A percentile compares a stretch with the other conserved stretches of the same genome.
phyloP scores from a whole-genome alignment of 1,284 basidiomycete genomes.

The Sporisorium exsertum region DNA sequence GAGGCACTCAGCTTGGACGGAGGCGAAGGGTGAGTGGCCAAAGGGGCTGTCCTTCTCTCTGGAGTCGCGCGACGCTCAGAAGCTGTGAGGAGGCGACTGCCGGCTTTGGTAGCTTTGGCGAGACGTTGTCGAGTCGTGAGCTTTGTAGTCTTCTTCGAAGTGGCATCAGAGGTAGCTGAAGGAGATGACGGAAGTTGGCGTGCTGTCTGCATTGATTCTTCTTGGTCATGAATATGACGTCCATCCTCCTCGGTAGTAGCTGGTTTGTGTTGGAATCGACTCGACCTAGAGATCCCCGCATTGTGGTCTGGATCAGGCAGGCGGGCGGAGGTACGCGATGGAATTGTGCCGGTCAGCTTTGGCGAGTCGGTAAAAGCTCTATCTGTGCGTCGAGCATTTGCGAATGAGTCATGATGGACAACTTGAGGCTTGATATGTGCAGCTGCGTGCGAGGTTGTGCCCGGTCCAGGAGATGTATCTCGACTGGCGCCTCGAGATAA shows the following conservation, averaged over 20 bases:
- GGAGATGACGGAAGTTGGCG: conserved; percentile 17
- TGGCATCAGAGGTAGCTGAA: conserved; percentile 19
- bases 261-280: background rate
- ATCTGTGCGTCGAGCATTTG: background rate
- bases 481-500: conserved; percentile 25
- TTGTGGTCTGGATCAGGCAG: background rate
- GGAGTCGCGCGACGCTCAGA: conserved; percentile 29
- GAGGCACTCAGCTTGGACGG: conserved; percentile 9
- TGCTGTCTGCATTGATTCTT: background rate
- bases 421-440: conserved; percentile 12
- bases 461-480: conserved; percentile 21
- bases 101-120: conserved; percentile 49
- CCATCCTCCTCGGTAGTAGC: conserved; percentile 1
- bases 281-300: background rate
- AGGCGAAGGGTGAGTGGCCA: conserved; percentile 1
- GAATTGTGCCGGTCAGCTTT: conserved; percentile 1
- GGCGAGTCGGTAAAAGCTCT: conserved; percentile 31
- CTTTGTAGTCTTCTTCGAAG: conserved; percentile 29
- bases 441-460: background rate
- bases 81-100: conserved; percentile 30
- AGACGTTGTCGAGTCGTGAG: conserved; percentile 48
- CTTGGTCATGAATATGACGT: conserved; percentile 3
- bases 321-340: background rate
- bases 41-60: conserved; percentile 11
- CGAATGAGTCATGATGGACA: conserved; percentile 8